phyloP scores from a whole-genome alignment of 306 rosid genomes.

The Fragaria vesca region DNA sequence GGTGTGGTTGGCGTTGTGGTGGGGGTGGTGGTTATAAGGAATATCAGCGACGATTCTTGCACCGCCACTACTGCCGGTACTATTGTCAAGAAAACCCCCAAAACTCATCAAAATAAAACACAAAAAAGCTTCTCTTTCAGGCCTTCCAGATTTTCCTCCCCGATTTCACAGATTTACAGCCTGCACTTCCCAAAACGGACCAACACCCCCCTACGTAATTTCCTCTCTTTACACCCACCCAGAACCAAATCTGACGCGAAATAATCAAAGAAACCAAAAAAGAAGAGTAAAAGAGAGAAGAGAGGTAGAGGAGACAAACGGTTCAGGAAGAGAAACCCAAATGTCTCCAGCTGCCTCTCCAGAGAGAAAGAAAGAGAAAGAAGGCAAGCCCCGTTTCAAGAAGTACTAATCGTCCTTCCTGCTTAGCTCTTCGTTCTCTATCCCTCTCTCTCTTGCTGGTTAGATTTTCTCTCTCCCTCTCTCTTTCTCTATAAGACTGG shows the following conservation, averaged over 20 bases:
- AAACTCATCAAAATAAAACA: constrained; percentile 82
- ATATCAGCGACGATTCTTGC: constrained; percentile 64
- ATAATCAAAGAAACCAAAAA: constrained; percentile 2
- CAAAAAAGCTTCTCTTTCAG: constrained; percentile 1
- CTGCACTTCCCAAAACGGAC: constrained; percentile 5
- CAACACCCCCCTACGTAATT: neutral
- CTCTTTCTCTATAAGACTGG: neutral
- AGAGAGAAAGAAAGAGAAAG: constrained; percentile 64
- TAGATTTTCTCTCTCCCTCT: constrained; percentile 6
- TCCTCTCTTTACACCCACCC: neutral
- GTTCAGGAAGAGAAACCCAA: constrained; percentile 31
- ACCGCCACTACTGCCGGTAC: constrained; percentile 56
- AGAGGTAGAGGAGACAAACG: constrained; percentile 50
- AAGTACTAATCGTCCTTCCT: neutral
- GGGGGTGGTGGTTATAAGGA: constrained; percentile 40
- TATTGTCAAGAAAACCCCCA: constrained; percentile 78
- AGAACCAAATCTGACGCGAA: neutral
- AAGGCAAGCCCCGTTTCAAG: constrained; percentile 40
- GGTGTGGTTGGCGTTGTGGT: constrained; percentile 26
- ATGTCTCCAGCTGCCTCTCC: constrained; percentile 60
- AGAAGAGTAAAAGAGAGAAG: constrained; percentile 5
- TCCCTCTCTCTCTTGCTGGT: constrained; percentile 39
- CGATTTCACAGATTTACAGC: neutral
- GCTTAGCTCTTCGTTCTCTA: constrained; percentile 62
- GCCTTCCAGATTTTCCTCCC: constrained; percentile 11